Evolutionary conservation across 306 rosid species (phyloP).

Genomic region (Senna tora): DNA sequence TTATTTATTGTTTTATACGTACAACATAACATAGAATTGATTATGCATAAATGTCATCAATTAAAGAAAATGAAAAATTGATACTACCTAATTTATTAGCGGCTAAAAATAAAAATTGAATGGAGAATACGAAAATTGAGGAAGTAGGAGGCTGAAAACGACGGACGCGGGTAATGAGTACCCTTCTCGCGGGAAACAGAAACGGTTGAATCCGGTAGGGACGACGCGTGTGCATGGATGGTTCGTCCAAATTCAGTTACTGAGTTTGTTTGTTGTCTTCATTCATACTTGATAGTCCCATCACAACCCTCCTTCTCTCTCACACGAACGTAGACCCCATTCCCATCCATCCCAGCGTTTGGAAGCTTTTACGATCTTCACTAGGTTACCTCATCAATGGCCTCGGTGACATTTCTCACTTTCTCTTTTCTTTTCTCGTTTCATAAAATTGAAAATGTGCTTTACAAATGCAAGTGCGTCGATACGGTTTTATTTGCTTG

Average conservation of each 20-base stretch:
- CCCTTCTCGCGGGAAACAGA: not conserved
- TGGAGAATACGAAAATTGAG: not conserved
- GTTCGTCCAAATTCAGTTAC: not conserved
- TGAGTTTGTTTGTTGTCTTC: not conserved
- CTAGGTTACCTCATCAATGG: conserved; percentile 41
- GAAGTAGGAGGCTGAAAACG: not conserved
- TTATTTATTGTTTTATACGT: no score
- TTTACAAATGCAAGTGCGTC: not conserved
- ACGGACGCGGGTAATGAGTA: not conserved
- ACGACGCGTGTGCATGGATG: not conserved
- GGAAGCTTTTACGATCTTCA: conserved; percentile 25
- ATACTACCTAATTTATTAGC: not conserved
- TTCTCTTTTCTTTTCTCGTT: not conserved
- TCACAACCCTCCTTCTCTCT: not conserved
- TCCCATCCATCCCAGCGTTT: not conserved
- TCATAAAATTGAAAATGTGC: not conserved
- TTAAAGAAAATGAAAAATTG: no score
- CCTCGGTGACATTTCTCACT: conserved; percentile 52
- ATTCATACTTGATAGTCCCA: not conserved
- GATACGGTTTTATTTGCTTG: no score
- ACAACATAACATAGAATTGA: no score
- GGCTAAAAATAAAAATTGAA: conserved; percentile 2
- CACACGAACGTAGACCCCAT: not conserved
- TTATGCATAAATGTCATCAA: no score
- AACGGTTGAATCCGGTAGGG: not conserved